Conservation (phyloP, 2,329 filamentous ascomycete species). For the Microcyclospora pomicola region DNA sequence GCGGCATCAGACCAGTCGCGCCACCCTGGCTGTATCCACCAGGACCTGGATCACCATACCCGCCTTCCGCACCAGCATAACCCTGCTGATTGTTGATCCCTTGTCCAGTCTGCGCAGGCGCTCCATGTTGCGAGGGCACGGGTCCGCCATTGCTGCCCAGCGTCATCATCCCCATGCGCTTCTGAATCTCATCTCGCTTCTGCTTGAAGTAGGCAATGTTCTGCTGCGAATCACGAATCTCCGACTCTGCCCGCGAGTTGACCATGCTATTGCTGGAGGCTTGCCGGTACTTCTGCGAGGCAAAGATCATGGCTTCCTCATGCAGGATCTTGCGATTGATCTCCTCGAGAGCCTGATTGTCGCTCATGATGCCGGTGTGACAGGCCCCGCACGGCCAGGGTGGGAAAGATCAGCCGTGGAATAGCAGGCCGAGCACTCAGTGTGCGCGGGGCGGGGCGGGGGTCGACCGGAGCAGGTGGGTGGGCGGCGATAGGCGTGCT, state of each 20-base stretch:
- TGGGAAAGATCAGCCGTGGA: no score
- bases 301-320: constrained; percentile 88
- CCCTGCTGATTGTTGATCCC: constrained; percentile 32
- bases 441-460: no score
- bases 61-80: constrained; percentile 41
- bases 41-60: constrained; percentile 45
- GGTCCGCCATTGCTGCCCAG: constrained; percentile 37
- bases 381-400: neutral
- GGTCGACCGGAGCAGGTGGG: no score
- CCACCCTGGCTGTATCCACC: constrained; percentile 46
- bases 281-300: constrained; percentile 86
- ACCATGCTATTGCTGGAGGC: constrained; percentile 90
- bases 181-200: constrained; percentile 73
- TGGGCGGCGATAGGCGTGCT: no score
- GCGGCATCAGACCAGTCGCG: constrained; percentile 63
- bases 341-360: constrained; percentile 55
- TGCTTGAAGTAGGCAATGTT: constrained; percentile 96
- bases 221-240: constrained; percentile 83
- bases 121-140: constrained; percentile 15
- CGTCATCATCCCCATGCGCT: constrained; percentile 58
- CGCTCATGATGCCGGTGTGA: constrained; percentile 37
- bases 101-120: constrained; percentile 16
- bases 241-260: constrained; percentile 76
- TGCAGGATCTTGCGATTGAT: constrained; percentile 96
- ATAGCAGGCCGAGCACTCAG: no score